Base-by-base conservation (phyloP, 768 basidiomycete genomes). In the Amanita polypyramis region DNA sequence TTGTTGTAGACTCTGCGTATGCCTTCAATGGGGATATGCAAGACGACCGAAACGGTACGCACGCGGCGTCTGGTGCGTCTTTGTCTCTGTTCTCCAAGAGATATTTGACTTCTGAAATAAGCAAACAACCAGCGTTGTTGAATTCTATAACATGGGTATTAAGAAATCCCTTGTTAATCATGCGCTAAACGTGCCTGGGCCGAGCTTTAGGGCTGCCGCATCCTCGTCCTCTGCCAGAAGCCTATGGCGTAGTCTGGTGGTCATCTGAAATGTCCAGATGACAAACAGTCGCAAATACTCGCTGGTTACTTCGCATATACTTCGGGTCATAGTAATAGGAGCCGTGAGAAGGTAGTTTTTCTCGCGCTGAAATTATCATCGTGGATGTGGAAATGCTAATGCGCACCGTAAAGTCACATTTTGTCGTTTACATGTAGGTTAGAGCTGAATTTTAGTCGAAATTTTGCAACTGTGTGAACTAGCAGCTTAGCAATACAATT, bases 101-200 rank as follows among this genome's bases (percentile, higher is more conserved):
- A 61, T 92, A 87, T 60, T 90, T 90, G 61, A 94, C 92, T 60
- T 95, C 92, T 1, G 89, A 91, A 51, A 94, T 91, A 56, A 92
- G 75, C 59, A 95, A 63, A 63, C 87, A 91, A 72, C 87, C 90
- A 4, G 86, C 86, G 54, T 91, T 89, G 68, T 89, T 89, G 68
- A 94, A 94, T 60, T 90, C 91, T 90, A 53, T 12, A 23, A 45
- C 27, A 46, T 3, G 23, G 14, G 34, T 32, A 14, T 41, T 33
- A 39, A 45, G 21, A 14, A 45, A 4, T 11, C 14, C 23, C 8
- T 44, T 42, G 29, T 48, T 9, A 42, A 21, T 17, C 43, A 12
- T 3, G 30, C 20, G 21, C 9, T 8, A 35, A n/a, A 51, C 60
- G 36, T 40, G 82, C 85, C 87, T 55, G 79, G 65, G 14, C 89